Conservation (phyloP, 2,329 filamentous ascomycete species). For the Aspergillus ochraceus region DNA sequence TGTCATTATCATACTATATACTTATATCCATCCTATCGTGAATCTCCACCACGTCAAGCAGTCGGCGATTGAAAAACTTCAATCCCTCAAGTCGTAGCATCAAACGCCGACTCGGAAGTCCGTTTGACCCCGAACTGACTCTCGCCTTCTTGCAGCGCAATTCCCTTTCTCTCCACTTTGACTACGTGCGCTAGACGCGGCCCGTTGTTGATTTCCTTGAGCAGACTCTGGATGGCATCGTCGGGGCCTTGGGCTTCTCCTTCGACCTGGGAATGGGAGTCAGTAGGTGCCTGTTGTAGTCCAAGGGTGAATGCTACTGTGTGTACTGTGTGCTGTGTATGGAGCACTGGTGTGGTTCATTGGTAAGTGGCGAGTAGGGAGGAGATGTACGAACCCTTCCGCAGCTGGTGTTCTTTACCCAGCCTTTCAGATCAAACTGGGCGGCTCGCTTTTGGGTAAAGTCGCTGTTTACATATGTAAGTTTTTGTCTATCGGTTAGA, state of each 20-base stretch:
- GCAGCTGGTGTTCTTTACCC: slow-evolving; percentile 49
- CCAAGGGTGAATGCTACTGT: not conserved
- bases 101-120: slow-evolving; percentile 31
- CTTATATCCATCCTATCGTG: not conserved
- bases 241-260: slow-evolving; percentile 82
- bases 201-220: slow-evolving; percentile 73
- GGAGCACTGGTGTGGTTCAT: not conserved
- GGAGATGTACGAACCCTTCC: slow-evolving; percentile 39
- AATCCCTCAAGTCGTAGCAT: slow-evolving; percentile 2
- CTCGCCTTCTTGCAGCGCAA: slow-evolving; percentile 67
- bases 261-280: slow-evolving; percentile 62
- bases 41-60: not conserved
- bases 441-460: slow-evolving; percentile 47
- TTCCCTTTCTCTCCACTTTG: slow-evolving; percentile 68
- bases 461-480: slow-evolving; percentile 25
- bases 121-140: slow-evolving; percentile 58
- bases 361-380: not conserved
- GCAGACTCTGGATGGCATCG: slow-evolving; percentile 64
- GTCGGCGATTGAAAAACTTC: not conserved
- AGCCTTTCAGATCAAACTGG: slow-evolving; percentile 48
- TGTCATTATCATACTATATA: not conserved
- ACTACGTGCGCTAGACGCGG: slow-evolving; percentile 72
- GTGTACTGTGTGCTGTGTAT: too few species aligned
- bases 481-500: not conserved
- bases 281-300: not conserved